These are phyloP conservation scores for Aspergillus sp. DNA, from an alignment of 2,329 filamentous ascomycete species.

Conservation along the genomic window DNA sequence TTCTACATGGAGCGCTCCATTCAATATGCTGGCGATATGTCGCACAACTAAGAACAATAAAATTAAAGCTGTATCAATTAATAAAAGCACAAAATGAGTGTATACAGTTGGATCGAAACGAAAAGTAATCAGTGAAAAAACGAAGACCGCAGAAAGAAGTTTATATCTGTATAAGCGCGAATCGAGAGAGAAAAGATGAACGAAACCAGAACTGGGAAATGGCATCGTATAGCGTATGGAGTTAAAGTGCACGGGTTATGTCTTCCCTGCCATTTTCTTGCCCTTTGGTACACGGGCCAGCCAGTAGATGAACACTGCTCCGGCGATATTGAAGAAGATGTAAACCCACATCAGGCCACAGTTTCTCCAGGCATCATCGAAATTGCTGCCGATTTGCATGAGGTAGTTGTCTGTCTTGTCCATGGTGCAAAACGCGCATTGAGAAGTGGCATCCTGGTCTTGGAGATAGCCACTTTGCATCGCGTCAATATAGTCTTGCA, in stretches of 20 bases:
- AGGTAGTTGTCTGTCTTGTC: slow-evolving; percentile 51
- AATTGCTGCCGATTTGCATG: slow-evolving; percentile 41
- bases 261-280: slow-evolving; percentile 41
- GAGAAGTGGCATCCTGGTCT: slow-evolving; percentile 43
- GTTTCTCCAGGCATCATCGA: slow-evolving; percentile 61
- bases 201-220: slow-evolving; percentile 30
- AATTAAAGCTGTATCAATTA: not conserved
- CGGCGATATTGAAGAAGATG: slow-evolving; percentile 62
- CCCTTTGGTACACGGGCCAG: slow-evolving; percentile 56
- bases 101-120: not conserved
- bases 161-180: not conserved
- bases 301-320: slow-evolving; percentile 63
- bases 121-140: not conserved
- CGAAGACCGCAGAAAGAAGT: not conserved
- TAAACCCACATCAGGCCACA: slow-evolving; percentile 70
- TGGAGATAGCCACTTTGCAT: slow-evolving; percentile 43
- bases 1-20: not conserved
- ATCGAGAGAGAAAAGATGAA: slow-evolving; percentile 66
- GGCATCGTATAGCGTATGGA: too few relatives aligned
- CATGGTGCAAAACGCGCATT: slow-evolving; percentile 53
- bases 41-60: not conserved
- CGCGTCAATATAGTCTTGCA: slow-evolving; percentile 39
- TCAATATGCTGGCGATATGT: not conserved
- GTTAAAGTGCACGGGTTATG: not conserved
- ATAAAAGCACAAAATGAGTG: not conserved